These are phyloP conservation scores for Prunus dulcis DNA, from an alignment of 306 rosid species.

Conservation along the genomic window DNA sequence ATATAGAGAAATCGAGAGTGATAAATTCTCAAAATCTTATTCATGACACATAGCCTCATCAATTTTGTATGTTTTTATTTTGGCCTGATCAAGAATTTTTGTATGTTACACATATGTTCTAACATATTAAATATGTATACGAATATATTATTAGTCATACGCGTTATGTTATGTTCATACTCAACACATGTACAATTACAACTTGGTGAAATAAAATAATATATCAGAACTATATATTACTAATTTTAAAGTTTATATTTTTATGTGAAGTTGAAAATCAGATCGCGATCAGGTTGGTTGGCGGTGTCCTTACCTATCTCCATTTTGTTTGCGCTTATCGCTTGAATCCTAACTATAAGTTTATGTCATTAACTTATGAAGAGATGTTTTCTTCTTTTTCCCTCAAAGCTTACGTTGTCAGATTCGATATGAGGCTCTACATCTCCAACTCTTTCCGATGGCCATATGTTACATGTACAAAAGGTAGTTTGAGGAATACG, in stretches of 20 bases:
- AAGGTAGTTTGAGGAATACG: no score
- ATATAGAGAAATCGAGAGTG: background rate
- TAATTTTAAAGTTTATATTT: background rate
- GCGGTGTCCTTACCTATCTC: background rate
- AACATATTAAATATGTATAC: background rate
- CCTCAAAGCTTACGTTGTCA: background rate
- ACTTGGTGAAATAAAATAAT: background rate
- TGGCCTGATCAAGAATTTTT: background rate
- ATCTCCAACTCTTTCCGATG: background rate
- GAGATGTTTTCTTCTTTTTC: background rate
- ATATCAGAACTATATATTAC: background rate
- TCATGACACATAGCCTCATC: background rate
- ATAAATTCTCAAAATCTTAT: background rate
- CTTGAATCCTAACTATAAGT: background rate
- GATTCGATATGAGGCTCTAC: background rate
- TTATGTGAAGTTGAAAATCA: background rate
- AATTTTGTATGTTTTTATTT: background rate
- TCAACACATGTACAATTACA: background rate
- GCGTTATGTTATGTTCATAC: background rate
- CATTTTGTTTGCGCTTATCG: background rate
- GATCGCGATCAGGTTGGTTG: background rate
- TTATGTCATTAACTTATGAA: background rate
- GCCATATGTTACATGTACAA: background rate
- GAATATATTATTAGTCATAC: background rate
- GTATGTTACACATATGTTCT: background rate